Evolutionary conservation across 208 protist genomes (phyloP).

Genomic region (Wallacemonas sp.): DNA sequence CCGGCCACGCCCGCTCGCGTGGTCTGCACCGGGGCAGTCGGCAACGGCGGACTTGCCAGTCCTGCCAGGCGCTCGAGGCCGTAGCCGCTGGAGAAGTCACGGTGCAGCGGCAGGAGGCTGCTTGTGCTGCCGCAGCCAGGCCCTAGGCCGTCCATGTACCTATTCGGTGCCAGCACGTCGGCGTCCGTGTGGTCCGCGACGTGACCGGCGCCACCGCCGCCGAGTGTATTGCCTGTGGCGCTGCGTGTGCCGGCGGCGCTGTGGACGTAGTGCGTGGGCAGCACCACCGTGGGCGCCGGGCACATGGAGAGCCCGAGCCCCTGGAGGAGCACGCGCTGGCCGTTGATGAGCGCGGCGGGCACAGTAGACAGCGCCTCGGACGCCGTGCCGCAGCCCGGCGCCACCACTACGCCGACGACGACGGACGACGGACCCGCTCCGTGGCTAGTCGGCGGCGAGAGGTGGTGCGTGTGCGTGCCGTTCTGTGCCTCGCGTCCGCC

Average conservation of each 20-base stretch:
- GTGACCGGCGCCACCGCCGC: too few relatives aligned
- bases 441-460: too few relatives aligned
- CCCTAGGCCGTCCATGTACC: background rate
- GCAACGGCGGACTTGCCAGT: too few relatives aligned
- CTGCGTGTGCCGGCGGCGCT: background rate
- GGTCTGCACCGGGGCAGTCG: constrained; percentile 11
- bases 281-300: constrained; percentile 33
- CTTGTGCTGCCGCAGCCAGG: constrained; percentile 3
- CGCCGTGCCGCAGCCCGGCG: background rate
- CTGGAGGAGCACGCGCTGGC: constrained; percentile 31
- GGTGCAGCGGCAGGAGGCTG: constrained; percentile 28
- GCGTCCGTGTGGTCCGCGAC: too few relatives aligned
- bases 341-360: constrained; percentile 25
- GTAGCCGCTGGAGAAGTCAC: too few relatives aligned
- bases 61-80: too few relatives aligned
- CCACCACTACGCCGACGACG: background rate
- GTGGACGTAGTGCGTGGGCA: constrained; percentile 20
- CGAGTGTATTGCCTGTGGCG: too few relatives aligned
- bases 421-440: constrained; percentile 15
- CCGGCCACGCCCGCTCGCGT: background rate
- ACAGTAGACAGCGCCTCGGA: background rate
- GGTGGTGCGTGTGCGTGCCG: too few relatives aligned
- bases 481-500: background rate
- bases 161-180: too few relatives aligned
- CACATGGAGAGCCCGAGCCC: constrained; percentile 47